Evolutionary conservation across 305 asterid genomes (phyloP), one percentile per base, ranked within the genome.

Genomic region (Fraxinus sp.): DNA sequence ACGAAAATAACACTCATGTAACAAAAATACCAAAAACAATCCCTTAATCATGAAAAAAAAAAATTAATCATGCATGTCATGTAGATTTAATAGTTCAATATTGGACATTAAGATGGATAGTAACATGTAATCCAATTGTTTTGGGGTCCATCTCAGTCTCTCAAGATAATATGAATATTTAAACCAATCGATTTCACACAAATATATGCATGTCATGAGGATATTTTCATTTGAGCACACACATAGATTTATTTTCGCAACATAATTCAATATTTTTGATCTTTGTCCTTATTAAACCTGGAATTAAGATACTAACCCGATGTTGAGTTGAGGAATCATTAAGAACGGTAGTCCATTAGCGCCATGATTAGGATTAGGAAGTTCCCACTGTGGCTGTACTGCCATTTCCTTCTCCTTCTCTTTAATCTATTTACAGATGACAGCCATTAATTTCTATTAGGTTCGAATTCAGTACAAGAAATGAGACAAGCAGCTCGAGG

Each of bases 351-450:
- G 78, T 7, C 88, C 85, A 28, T 75, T 80, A 18, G 80, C 84
- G 73, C 87, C 86, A 41, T 82, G 91, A 26, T 85, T 88, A 46
- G 18, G 57, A 46, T 46, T 46, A 77, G 86, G 94, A 41, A 89
- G 95, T 83, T 88, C 93, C 95, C 94, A 91, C 75, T 72, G 86
- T 5, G 87, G 88, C 78, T 83, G 89, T 8, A 85, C 85, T 9
- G 79, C 88, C 78, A 89, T 88, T 77, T 86, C 86, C 82, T 90
- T 91, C 83, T 92, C 94, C 83, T 86, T 92, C 73, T 93, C 95
- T 85, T 91, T 90, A 81, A 95, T 91, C 98, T 92, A 46, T 66
- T 70, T 76, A 24, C 62, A 41, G 20, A 76, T 9, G 59, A 41
- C 8, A 3, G 20, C 16, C 33, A 46, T 0, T 75, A 22, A 35